phyloP scores from a whole-genome alignment of 768 basidiomycete species.

The Amanita jacksonii region DNA sequence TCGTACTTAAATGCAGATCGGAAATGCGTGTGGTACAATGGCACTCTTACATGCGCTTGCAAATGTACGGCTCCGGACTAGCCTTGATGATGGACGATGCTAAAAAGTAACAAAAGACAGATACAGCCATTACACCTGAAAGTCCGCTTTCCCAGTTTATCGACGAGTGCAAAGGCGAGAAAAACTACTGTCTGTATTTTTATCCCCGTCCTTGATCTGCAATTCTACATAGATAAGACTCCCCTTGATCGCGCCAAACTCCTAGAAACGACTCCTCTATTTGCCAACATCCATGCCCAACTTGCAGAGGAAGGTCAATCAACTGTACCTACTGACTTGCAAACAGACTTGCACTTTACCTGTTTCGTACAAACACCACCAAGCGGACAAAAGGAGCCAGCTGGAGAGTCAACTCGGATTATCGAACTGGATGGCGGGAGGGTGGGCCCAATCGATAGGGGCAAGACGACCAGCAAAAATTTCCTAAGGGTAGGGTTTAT shows the following conservation, averaged over 20 bases:
- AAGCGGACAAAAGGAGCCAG: background rate
- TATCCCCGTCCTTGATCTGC: background rate
- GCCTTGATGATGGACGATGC: background rate
- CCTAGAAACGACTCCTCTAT: constrained; percentile 68
- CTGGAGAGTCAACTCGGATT: constrained; percentile 35
- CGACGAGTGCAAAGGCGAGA: constrained; percentile 46
- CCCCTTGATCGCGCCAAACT: constrained; percentile 66
- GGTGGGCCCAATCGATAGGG: constrained; percentile 72
- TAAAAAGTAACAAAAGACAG: constrained; percentile 30
- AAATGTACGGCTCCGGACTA: constrained; percentile 44
- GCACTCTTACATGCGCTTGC: constrained; percentile 75
- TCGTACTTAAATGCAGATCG: constrained; percentile 37
- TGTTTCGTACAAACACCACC: constrained; percentile 68
- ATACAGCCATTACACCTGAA: constrained; percentile 42
- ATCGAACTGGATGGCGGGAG: constrained; percentile 83
- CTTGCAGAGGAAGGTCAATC: constrained; percentile 66
- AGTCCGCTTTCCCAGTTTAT: constrained; percentile 63
- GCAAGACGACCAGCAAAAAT: constrained; percentile 36
- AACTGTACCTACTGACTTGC: constrained; percentile 46
- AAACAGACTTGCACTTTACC: constrained; percentile 80
- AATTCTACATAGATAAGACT: constrained; percentile 39
- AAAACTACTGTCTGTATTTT: background rate
- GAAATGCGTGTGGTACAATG: constrained; percentile 85
- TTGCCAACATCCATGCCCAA: constrained; percentile 67
- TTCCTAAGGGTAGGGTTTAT: constrained; percentile 42